These are phyloP conservation scores for Coriaria nepalensis DNA, from an alignment of 306 rosid species.

Conservation along the genomic window DNA sequence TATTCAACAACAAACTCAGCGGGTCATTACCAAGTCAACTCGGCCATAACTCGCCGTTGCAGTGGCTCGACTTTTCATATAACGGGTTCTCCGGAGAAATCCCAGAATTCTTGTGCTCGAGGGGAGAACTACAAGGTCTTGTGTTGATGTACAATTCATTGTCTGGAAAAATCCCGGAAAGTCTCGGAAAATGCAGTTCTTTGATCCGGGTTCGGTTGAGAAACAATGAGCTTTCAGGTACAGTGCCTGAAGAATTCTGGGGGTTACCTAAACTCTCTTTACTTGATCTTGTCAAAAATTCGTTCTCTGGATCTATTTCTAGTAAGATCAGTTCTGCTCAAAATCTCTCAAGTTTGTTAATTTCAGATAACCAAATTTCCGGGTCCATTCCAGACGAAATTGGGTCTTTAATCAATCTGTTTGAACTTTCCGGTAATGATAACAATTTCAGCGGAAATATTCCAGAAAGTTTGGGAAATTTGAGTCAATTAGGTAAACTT, in stretches of 20 bases:
- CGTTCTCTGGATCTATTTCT: constrained; percentile 49
- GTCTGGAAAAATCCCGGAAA: constrained; percentile 44
- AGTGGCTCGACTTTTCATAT: constrained; percentile 38
- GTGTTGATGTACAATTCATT: constrained; percentile 45
- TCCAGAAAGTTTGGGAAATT: constrained; percentile 31
- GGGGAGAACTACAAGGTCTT: constrained; percentile 28
- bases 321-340: constrained; percentile 30
- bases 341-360: constrained; percentile 37
- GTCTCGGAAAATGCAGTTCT: constrained; percentile 38
- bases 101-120: constrained; percentile 37
- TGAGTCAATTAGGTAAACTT: constrained; percentile 40
- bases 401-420: constrained; percentile 32
- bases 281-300: constrained; percentile 47
- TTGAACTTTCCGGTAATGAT: constrained; percentile 26
- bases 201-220: constrained; percentile 42
- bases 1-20: constrained; percentile 47
- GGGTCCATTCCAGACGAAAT: constrained; percentile 49
- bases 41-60: constrained; percentile 39
- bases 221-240: constrained; percentile 52
- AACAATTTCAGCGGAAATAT: constrained; percentile 40
- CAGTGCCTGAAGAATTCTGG: constrained; percentile 54
- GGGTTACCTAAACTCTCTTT: constrained; percentile 41
- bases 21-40: constrained; percentile 42
- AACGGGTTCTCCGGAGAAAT: constrained; percentile 42
- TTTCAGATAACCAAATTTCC: constrained; percentile 41